Evolutionary conservation across 108 stramenopile genomes (phyloP).

Genomic region (Fistulifera pelliculosa): DNA sequence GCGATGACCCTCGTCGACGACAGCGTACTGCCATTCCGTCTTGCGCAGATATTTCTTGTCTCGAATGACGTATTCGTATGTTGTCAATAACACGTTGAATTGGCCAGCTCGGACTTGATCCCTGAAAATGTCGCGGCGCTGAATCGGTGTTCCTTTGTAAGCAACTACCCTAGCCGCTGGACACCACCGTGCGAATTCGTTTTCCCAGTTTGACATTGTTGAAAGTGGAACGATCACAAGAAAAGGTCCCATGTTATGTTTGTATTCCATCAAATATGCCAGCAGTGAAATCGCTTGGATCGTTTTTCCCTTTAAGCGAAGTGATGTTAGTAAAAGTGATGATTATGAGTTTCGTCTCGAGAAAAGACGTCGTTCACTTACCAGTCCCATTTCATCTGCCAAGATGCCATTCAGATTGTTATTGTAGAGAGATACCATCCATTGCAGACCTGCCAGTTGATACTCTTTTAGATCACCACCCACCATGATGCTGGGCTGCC

Average conservation of each 20-base stretch:
- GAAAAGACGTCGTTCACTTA: slow-evolving; percentile 14
- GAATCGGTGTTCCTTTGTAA: slow-evolving; percentile 69
- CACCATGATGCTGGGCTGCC: slow-evolving; percentile 66
- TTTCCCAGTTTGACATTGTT: slow-evolving; percentile 83
- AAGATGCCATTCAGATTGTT: slow-evolving; percentile 76
- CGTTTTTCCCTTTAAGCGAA: slow-evolving; percentile 60
- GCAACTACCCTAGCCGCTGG: slow-evolving; percentile 53
- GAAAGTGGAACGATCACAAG: slow-evolving; percentile 90
- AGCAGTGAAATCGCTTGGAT: slow-evolving; percentile 92
- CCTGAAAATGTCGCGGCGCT: slow-evolving; percentile 61
- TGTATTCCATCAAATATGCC: slow-evolving; percentile 80
- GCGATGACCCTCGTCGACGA: slow-evolving; percentile 91
- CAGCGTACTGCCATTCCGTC: slow-evolving; percentile 81
- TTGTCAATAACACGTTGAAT: slow-evolving; percentile 86
- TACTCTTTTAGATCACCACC: slow-evolving; percentile 91
- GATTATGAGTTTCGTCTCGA: not conserved
- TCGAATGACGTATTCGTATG: slow-evolving; percentile 88
- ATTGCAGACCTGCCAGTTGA: slow-evolving; percentile 92
- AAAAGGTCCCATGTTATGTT: slow-evolving; percentile 71
- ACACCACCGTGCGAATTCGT: slow-evolving; percentile 77
- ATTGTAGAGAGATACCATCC: slow-evolving; percentile 91
- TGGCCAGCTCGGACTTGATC: slow-evolving; percentile 69
- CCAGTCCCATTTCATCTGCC: slow-evolving; percentile 75
- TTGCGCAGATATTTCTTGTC: slow-evolving; percentile 78
- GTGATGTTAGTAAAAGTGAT: slow-evolving; percentile 1